Conservation (phyloP, 768 basidiomycete species). For the Naganishia friedmannii region DNA sequence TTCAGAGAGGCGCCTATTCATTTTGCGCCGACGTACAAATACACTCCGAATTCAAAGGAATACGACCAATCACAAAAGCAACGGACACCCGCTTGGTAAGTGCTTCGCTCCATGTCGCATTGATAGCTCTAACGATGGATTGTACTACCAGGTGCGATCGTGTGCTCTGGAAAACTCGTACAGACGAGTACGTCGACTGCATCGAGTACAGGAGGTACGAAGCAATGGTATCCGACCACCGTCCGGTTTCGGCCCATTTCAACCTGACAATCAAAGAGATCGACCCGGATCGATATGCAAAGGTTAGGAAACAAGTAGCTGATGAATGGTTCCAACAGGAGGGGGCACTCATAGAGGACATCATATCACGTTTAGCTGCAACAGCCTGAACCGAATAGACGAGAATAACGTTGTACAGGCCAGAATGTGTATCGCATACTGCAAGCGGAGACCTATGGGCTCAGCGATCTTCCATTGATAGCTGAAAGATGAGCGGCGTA, state of each 20-base stretch:
- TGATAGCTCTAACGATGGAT: not conserved
- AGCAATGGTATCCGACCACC: constrained; percentile 82
- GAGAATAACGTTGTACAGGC: not conserved
- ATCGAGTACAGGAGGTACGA: constrained; percentile 79
- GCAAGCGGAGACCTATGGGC: too few species aligned
- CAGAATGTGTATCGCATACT: too few species aligned
- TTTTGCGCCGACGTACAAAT: constrained; percentile 92
- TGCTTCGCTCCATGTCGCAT: not conserved
- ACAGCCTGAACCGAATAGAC: not conserved
- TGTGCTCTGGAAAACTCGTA: constrained; percentile 63
- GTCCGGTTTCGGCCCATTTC: constrained; percentile 80
- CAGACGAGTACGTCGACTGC: constrained; percentile 59
- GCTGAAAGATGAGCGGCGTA: too few species aligned
- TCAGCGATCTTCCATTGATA: too few species aligned
- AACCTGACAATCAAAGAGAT: constrained; percentile 70
- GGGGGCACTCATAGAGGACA: constrained; percentile 42
- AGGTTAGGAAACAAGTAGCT: constrained; percentile 62
- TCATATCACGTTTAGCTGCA: constrained; percentile 24
- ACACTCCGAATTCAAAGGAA: constrained; percentile 70
- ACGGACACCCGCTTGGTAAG: constrained; percentile 79
- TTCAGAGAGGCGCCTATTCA: constrained; percentile 76
- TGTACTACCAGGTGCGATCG: constrained; percentile 67
- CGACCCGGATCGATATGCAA: constrained; percentile 60
- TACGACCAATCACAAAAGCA: constrained; percentile 88
- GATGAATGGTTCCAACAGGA: constrained; percentile 53